Base-by-base conservation (phyloP, 169 alveolate genomes). In the Plasmodium vivax region DNA sequence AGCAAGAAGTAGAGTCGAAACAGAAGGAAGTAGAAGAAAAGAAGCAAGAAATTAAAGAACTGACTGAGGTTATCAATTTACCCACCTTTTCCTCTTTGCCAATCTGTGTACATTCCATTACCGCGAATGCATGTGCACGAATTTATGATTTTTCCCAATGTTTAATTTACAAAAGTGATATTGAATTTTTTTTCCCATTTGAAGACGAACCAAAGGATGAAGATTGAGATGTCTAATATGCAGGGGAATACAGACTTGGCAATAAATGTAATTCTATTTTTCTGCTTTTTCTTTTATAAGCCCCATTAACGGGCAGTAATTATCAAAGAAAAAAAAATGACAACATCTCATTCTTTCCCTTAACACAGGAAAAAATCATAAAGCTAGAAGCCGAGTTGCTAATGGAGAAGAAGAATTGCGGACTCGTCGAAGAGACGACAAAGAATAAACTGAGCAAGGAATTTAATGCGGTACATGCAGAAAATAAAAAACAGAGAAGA, bases 371-470 rank as follows among this genome's bases (percentile, higher is more conserved):
- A 51, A 90, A 90, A 90, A 68, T 90, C 71, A 90, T 90, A 27
- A 90, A 71, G 43, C 51, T 90, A 32, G 94, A 90, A 90, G 91
- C 91, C 27, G 94, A 90, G 74, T 34, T 90, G 82, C 54, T 90
- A 36, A 90, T 90, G 88, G 94, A 90, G 43, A 90, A 90, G 90
- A 90, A 90, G 72, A 90, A 90, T 19, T 16, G 79, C 16, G 83
- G 56, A 58, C 19, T 72, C 51, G 74, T 79, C 14, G 94, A 90
- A 80, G 94, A 90, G 54, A 47, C 94, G 9, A 90, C 94, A 80
- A 90, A 90, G 74, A 90, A 90, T 58, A 90, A 90, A 90, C 82
- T 90, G 45, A 90, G 91, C 88, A 90, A 90, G 45, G 94, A 90
- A 90, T 90, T 90, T 81, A 90, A 90, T 90, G 27, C 94, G 41